phyloP scores from a whole-genome alignment of 2,329 filamentous ascomycete genomes.

The Daldinia eschscholtzii region DNA sequence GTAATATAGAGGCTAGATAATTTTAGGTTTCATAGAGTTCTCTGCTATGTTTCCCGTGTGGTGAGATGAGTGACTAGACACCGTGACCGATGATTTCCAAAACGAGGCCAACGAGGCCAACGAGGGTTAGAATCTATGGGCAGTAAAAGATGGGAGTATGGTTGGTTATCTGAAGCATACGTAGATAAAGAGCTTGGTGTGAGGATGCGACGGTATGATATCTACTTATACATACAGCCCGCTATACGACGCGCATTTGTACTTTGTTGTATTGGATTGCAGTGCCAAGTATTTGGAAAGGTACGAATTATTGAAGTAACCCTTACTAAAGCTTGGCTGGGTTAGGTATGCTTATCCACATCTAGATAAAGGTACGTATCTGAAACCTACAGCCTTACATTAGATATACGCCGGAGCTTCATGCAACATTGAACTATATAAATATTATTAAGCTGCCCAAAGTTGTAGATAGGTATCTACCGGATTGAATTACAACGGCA shows the following conservation, averaged over 20 bases:
- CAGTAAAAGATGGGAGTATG: too few species aligned
- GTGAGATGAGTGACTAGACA: not conserved
- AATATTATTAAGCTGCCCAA: too few species aligned
- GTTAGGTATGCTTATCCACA: conserved; percentile 4
- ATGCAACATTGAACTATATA: not conserved
- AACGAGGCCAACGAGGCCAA: conserved; percentile 3
- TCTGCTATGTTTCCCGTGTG: not conserved
- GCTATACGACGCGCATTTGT: conserved; percentile 6
- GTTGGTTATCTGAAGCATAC: not conserved
- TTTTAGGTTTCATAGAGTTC: not conserved
- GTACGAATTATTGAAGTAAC: not conserved
- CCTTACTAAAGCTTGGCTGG: not conserved
- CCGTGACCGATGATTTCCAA: not conserved
- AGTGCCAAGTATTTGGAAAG: conserved; percentile 1
- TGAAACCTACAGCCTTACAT: conserved; percentile 1
- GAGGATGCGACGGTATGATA: not conserved
- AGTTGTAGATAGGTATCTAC: not conserved
- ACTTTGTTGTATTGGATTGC: conserved; percentile 8
- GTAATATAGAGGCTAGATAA: not conserved
- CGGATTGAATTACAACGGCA: not conserved
- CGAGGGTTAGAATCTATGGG: not conserved
- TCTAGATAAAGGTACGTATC: conserved; percentile 2
- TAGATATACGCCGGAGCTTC: not conserved
- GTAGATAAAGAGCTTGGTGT: not conserved
- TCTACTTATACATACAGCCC: not conserved